Base-by-base conservation (phyloP, 257 asterid species). In the Rauvolfia tetraphylla region DNA sequence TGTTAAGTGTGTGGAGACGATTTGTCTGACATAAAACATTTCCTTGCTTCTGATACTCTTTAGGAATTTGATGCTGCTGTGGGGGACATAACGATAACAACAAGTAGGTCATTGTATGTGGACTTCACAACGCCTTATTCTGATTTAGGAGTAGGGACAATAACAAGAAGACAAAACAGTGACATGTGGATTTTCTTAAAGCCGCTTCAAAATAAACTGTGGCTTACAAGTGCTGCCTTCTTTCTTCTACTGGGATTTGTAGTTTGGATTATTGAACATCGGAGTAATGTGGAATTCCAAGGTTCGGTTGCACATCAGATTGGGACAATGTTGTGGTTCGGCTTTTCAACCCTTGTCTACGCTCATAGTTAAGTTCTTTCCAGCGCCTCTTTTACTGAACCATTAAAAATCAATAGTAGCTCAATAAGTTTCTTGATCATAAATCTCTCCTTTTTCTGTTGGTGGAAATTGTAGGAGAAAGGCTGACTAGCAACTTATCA, bases 241-340 rank as follows among this genome's bases (percentile, higher is more conserved):
- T 76, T 78, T 34, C n/a, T 78, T 39, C 59, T 61, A 8, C 34
- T 74, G 3, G 86, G 88, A 39, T 18, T 54, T 25, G 77, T 81
- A 22, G 79, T 85, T 23, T 85, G 86, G 88, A 18, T 73, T 22
- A 68, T 85, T 68, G 88, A 85, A 33, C 85, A 78, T 71, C 72
- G 72, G 44, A 71, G 15, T 3, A 85, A 85, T 58, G 63, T 34
- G 44, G 83, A 81, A 17, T 82, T 79, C 54, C 79, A 61, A 27
- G 86, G 88, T 23, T 41, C 80, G 39, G 23, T 63, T 0, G n/a
- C 59, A 25, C 68, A 74, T 44, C 85, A 81, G 22, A 31, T 80
- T 5, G 84, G 84, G 73, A 81, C 80, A 36, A 73, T 77, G 18
- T 34, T 84, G 34, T 79, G 77, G 75, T 77, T 84, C 42, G 74